These are phyloP conservation scores for Nitzschia palea DNA, from an alignment of 108 stramenopile genomes.

Conservation along the genomic window DNA sequence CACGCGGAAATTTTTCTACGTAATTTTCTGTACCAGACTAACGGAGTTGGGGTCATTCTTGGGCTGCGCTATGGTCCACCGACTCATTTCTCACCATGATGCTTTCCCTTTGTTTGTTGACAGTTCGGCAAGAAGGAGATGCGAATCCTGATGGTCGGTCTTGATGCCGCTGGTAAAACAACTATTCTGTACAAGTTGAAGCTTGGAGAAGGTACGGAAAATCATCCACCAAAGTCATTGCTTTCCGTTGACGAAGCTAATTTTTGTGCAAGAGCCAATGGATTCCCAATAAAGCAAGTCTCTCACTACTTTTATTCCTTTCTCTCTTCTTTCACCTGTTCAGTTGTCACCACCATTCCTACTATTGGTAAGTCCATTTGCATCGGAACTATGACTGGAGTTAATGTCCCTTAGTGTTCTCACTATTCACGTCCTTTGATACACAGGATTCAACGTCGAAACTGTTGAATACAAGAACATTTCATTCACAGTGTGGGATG, in stretches of 20 bases:
- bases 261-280: neutral
- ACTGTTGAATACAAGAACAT: slow-evolving; percentile 97
- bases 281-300: neutral
- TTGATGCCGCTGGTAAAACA: slow-evolving; percentile 97
- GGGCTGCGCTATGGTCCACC: slow-evolving; percentile 4
- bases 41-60: slow-evolving; percentile 34
- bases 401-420: neutral
- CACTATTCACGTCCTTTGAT: neutral
- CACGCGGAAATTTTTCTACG: slow-evolving; percentile 15
- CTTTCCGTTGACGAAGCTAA: slow-evolving; percentile 4
- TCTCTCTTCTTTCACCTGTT: slow-evolving; percentile 11
- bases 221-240: no score
- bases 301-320: neutral
- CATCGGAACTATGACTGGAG: neutral
- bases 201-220: slow-evolving; percentile 80
- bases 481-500: slow-evolving; percentile 99
- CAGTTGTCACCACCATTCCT: slow-evolving; percentile 98
- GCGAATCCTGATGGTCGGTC: slow-evolving; percentile 97
- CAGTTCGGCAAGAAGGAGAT: slow-evolving; percentile 98
- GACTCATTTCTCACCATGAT: neutral
- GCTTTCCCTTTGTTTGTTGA: slow-evolving; percentile 9
- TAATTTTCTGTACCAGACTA: slow-evolving; percentile 22
- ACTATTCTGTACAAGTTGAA: slow-evolving; percentile 98
- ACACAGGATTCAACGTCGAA: slow-evolving; percentile 92
- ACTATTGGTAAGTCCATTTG: slow-evolving; percentile 80